Percentiles rank a stretch among this genome's conserved stretches.
Evolutionary conservation across 441 rosid genomes (phyloP).

Genomic region (Biscutella laevigata): DNA sequence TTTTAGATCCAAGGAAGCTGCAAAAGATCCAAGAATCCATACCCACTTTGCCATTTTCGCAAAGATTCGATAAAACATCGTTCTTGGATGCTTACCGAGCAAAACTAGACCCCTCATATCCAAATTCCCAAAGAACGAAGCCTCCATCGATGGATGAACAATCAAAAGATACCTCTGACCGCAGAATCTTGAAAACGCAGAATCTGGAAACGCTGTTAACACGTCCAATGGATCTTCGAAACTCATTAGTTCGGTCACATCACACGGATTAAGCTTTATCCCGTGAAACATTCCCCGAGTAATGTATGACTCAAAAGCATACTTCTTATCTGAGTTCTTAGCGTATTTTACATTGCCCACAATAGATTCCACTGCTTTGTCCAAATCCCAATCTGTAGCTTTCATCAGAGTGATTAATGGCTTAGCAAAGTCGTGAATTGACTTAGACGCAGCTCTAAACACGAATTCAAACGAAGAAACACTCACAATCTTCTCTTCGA

Average conservation of each 20-base stretch:
- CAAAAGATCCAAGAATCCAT: slow-evolving; percentile 54
- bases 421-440: slow-evolving; percentile 60
- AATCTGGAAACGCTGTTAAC: slow-evolving; percentile 34
- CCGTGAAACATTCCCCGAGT: slow-evolving; percentile 54
- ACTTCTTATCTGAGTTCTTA: slow-evolving; percentile 55
- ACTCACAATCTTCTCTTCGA: slow-evolving; percentile 31
- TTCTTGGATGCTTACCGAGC: slow-evolving; percentile 53
- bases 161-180: slow-evolving; percentile 42
- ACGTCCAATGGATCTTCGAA: slow-evolving; percentile 37
- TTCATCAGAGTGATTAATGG: slow-evolving; percentile 62
- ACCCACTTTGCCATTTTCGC: slow-evolving; percentile 61
- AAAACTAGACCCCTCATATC: slow-evolving; percentile 48
- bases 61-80: slow-evolving; percentile 51
- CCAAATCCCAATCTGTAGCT: slow-evolving; percentile 62
- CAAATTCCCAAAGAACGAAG: slow-evolving; percentile 58
- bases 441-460: slow-evolving; percentile 39
- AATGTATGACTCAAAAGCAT: slow-evolving; percentile 60
- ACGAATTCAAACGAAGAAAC: slow-evolving; percentile 32
- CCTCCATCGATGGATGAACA: slow-evolving; percentile 61
- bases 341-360: slow-evolving; percentile 38
- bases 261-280: slow-evolving; percentile 25
- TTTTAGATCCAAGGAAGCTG: slow-evolving; percentile 47
- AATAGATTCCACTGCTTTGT: slow-evolving; percentile 41
- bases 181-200: slow-evolving; percentile 51
- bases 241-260: slow-evolving; percentile 35